phyloP scores from a whole-genome alignment of 2,329 filamentous ascomycete genomes.

The Trichoderma arundinaceum region DNA sequence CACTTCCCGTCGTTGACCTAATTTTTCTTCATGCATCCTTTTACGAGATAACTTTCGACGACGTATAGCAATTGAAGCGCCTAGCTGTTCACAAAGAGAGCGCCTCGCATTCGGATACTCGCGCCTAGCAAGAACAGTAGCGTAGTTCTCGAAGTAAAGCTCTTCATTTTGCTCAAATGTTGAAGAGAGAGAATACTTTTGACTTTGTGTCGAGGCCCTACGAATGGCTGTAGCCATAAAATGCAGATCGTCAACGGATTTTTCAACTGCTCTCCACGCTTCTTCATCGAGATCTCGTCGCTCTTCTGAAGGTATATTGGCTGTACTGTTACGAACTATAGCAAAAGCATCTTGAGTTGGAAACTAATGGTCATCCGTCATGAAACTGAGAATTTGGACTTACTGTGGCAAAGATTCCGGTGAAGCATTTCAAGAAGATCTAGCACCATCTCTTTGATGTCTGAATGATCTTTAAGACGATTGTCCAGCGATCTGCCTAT shows the following conservation, averaged over 20 bases:
- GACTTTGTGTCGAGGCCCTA: background rate
- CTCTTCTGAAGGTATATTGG: background rate
- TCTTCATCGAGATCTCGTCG: background rate
- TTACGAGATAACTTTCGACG: background rate
- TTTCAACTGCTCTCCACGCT: background rate
- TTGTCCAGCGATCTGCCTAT: background rate
- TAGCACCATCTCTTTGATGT: background rate
- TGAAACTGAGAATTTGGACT: background rate
- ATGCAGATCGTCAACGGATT: background rate
- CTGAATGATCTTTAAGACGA: background rate
- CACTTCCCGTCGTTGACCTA: background rate
- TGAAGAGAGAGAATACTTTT: background rate
- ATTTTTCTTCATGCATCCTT: background rate
- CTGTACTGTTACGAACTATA: too few species aligned
- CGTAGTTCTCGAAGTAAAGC: background rate
- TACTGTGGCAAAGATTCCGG: background rate
- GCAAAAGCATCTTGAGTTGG: background rate
- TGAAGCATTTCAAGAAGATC: slow-evolving; percentile 3
- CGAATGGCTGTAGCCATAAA: slow-evolving; percentile 4
- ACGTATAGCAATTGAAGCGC: background rate
- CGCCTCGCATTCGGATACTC: background rate
- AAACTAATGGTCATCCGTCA: background rate
- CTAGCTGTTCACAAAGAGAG: slow-evolving; percentile 1
- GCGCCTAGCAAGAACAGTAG: background rate
- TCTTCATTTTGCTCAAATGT: background rate